A percentile compares a stretch with the other conserved stretches of the same genome.
phyloP scores from a whole-genome alignment of 2,329 filamentous ascomycete genomes.

The Emericellopsis atlantica region DNA sequence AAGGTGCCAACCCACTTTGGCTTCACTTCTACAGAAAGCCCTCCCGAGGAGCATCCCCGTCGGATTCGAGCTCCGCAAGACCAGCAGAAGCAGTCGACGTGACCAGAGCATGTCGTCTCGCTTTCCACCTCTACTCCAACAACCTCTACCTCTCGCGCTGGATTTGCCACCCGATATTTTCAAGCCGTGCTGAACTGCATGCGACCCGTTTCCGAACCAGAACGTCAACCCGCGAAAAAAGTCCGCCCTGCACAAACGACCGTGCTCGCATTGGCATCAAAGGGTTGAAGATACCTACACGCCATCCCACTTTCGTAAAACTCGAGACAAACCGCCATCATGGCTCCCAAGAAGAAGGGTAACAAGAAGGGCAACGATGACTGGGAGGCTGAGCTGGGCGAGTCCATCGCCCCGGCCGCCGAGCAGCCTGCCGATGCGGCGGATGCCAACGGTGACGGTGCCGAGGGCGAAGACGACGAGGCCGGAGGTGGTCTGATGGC shows the following conservation, averaged over 20 bases:
- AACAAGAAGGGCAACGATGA: conserved; percentile 77
- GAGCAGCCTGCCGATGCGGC: conserved; percentile 23
- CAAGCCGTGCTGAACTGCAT: conserved; percentile 6
- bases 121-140: conserved; percentile 7
- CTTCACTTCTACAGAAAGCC: too few relatives aligned
- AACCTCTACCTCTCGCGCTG: conserved; percentile 6
- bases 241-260: neutral
- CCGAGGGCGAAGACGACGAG: conserved; percentile 37
- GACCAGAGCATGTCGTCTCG: conserved; percentile 8
- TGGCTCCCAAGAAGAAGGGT: conserved; percentile 91
- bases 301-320: neutral
- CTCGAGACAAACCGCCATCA: conserved; percentile 27
- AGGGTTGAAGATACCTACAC: neutral
- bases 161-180: conserved; percentile 12
- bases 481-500: conserved; percentile 57
- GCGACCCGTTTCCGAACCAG: neutral
- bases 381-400: conserved; percentile 89
- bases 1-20: too few relatives aligned
- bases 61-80: too few relatives aligned
- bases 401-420: conserved; percentile 49
- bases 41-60: too few relatives aligned
- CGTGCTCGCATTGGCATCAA: neutral
- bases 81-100: neutral
- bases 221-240: neutral
- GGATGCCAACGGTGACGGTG: conserved; percentile 27